Conservation (phyloP, 208 protist species). For the Angomonas desouzai region DNA sequence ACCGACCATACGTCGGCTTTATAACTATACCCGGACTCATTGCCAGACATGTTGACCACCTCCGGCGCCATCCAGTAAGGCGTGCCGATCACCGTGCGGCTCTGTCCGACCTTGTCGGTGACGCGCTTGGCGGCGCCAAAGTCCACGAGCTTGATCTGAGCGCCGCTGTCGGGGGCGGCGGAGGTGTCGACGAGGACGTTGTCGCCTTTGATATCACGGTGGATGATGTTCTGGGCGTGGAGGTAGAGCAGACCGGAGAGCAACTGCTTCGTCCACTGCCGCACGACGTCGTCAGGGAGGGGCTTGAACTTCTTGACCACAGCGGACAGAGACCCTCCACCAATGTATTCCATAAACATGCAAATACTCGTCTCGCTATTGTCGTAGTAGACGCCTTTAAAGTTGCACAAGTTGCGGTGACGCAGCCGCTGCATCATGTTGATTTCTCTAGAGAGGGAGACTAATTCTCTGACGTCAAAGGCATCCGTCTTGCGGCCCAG, state of each 20-base stretch:
- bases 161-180: conserved; percentile 35
- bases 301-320: conserved; percentile 88
- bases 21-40: conserved; percentile 74
- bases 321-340: conserved; percentile 79
- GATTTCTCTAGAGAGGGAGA: conserved; percentile 87
- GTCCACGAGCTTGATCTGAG: conserved; percentile 90
- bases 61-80: conserved; percentile 95
- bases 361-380: conserved; percentile 50
- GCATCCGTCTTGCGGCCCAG: conserved; percentile 44
- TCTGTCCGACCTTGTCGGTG: conserved; percentile 80
- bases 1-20: conserved; percentile 94
- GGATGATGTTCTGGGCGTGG: conserved; percentile 89
- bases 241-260: conserved; percentile 82
- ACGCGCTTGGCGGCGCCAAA: conserved; percentile 84
- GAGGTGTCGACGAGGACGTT: conserved; percentile 88
- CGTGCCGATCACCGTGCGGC: conserved; percentile 87
- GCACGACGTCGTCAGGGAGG: conserved; percentile 71
- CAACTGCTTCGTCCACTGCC: conserved; percentile 86
- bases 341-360: conserved; percentile 94
- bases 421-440: conserved; percentile 87
- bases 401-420: conserved; percentile 90
- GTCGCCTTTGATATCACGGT: conserved; percentile 91
- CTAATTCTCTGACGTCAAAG: conserved; percentile 74
- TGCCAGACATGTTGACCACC: conserved; percentile 71
- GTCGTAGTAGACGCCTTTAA: conserved; percentile 83